phyloP scores from a whole-genome alignment of 306 rosid species.

The Ziziphus jujuba region DNA sequence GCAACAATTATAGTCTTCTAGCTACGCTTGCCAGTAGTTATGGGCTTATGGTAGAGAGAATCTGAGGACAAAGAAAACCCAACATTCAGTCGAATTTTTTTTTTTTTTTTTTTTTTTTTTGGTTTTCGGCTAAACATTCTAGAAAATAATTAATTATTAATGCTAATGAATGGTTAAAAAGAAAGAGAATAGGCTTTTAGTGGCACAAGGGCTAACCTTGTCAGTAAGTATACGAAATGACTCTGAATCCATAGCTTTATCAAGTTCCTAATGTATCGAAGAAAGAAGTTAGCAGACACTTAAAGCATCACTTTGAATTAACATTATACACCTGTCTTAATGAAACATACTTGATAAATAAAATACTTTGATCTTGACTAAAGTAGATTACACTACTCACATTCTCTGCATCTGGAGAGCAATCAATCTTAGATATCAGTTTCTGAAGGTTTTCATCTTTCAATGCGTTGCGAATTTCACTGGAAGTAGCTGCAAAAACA shows the following conservation, averaged over 20 bases:
- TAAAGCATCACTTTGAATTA: conserved; percentile 3
- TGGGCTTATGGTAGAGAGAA: conserved; percentile 27
- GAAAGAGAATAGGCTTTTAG: neutral
- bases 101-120: too few relatives aligned
- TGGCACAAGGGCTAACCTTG: conserved; percentile 50
- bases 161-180: neutral
- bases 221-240: conserved; percentile 52
- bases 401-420: conserved; percentile 33
- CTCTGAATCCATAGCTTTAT: conserved; percentile 70
- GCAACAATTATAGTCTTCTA: too few relatives aligned
- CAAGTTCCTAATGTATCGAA: conserved; percentile 63
- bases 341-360: neutral
- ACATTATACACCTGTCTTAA: neutral
- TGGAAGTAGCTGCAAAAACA: conserved; percentile 67
- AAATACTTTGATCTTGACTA: neutral
- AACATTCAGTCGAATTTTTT: neutral
- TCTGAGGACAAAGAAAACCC: conserved; percentile 37
- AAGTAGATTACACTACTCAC: conserved; percentile 16
- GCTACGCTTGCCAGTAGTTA: too few relatives aligned
- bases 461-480: conserved; percentile 58
- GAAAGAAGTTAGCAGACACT: conserved; percentile 14
- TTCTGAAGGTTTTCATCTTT: conserved; percentile 53
- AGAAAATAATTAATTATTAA: neutral
- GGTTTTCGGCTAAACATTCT: too few relatives aligned
- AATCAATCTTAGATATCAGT: conserved; percentile 24